Percentiles rank a stretch among this genome's conserved stretches.
phyloP scores from a whole-genome alignment of 2,329 filamentous ascomycete genomes.

The Zasmidium cellare region DNA sequence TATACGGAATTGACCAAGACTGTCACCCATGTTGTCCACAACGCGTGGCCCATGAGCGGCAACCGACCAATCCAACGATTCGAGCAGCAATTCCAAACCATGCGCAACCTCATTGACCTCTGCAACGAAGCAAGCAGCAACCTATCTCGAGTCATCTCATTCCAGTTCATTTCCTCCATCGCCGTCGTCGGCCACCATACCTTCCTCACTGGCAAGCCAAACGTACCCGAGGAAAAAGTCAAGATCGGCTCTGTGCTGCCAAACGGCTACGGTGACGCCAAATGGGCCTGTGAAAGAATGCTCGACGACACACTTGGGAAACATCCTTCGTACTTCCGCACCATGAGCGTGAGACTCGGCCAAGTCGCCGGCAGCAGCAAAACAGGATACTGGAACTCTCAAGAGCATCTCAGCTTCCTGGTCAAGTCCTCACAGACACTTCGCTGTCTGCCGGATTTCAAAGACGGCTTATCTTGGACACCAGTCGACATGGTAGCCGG shows the following conservation, averaged over 20 bases:
- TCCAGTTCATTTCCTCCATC: conserved; percentile 47
- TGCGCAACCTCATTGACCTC: conserved; percentile 53
- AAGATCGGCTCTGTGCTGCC: conserved; percentile 43
- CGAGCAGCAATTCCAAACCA: conserved; percentile 51
- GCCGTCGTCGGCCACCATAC: conserved; percentile 39
- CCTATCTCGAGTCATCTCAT: conserved; percentile 18
- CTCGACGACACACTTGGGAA: conserved; percentile 50
- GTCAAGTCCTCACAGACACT: conserved; percentile 53
- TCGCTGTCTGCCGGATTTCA: conserved; percentile 42
- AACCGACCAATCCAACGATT: conserved; percentile 53
- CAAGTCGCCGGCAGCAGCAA: conserved; percentile 53
- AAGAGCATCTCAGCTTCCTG: conserved; percentile 53
- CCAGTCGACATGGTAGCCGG: conserved; percentile 47
- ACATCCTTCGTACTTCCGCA: conserved; percentile 44
- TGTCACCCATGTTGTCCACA: conserved; percentile 56
- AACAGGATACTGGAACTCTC: conserved; percentile 57
- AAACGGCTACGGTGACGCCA: conserved; percentile 56
- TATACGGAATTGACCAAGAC: conserved; percentile 41
- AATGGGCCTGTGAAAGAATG: conserved; percentile 53
- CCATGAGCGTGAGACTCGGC: conserved; percentile 48
- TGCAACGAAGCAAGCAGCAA: too few relatives aligned
- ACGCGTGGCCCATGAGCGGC: conserved; percentile 58
- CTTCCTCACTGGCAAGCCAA: conserved; percentile 22
- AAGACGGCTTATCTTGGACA: conserved; percentile 46
- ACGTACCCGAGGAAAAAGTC: conserved; percentile 48